These are phyloP conservation scores for Boletus rubropictus DNA, from an alignment of 768 basidiomycete genomes.

Conservation along the genomic window DNA sequence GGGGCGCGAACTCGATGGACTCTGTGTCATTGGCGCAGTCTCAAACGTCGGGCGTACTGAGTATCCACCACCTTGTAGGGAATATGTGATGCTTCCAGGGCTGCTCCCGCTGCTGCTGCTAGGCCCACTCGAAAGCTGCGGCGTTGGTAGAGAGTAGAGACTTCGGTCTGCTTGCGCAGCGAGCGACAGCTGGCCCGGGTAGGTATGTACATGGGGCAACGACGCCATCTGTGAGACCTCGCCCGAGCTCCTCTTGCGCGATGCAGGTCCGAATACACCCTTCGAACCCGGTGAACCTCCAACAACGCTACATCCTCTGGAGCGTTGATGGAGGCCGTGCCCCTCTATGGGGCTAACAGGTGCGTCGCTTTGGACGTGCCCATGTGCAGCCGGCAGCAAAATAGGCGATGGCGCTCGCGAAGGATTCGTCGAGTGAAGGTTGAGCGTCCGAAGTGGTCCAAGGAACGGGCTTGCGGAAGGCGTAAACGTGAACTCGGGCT, in stretches of 20 bases:
- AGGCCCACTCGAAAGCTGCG: conserved; percentile 58
- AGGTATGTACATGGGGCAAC: conserved; percentile 30
- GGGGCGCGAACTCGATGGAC: conserved; percentile 53
- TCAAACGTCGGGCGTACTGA: conserved; percentile 23
- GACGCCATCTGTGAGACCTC: conserved; percentile 28
- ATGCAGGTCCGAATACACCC: conserved; percentile 23
- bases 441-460: conserved; percentile 67
- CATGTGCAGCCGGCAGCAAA: conserved; percentile 48
- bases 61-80: conserved; percentile 20
- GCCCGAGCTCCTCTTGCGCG: conserved; percentile 28
- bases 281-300: conserved; percentile 35
- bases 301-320: conserved; percentile 30
- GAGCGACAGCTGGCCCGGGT: conserved; percentile 29
- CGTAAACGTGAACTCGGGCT: conserved; percentile 43
- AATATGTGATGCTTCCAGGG: conserved; percentile 47
- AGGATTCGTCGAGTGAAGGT: conserved; percentile 64
- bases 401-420: conserved; percentile 72
- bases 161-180: conserved; percentile 23
- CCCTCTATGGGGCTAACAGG: conserved; percentile 35
- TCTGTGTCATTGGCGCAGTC: conserved; percentile 31
- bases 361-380: conserved; percentile 18
- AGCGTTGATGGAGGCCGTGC: conserved; percentile 21
- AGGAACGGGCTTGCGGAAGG: conserved; percentile 79
- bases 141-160: conserved; percentile 42
- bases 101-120: conserved; percentile 58